These are phyloP conservation scores for Eurotiales sp. DNA, from an alignment of 2,329 filamentous ascomycete genomes.

Conservation along the genomic window DNA sequence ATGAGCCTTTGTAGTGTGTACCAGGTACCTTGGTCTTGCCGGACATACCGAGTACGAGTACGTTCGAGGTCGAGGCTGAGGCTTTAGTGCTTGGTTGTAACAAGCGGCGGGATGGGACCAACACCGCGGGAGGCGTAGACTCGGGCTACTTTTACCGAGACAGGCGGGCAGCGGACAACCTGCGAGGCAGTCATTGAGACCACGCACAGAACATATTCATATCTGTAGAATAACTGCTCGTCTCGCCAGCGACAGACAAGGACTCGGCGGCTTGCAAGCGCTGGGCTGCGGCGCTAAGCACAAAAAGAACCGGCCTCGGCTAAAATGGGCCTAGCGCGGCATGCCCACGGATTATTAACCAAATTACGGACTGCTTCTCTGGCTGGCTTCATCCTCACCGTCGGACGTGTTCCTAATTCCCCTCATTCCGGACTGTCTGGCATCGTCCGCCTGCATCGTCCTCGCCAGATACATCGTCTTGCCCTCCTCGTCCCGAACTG, in stretches of 20 bases:
- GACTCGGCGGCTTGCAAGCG: no score
- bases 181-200: no score
- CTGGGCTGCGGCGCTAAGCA: background rate
- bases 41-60: no score
- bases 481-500: background rate
- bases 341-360: conserved; percentile 14
- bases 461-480: background rate
- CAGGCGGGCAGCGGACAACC: no score
- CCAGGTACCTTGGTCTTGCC: background rate
- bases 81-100: no score
- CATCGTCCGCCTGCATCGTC: background rate
- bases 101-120: no score
- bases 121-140: no score
- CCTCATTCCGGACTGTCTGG: conserved; percentile 1
- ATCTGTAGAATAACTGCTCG: no score
- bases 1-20: background rate
- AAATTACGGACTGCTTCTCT: conserved; percentile 7
- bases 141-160: no score
- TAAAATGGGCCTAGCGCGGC: conserved; percentile 16
- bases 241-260: no score
- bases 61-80: no score
- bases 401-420: conserved; percentile 9
- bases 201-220: no score
- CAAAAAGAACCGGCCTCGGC: background rate
- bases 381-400: conserved; percentile 16